Conservation (phyloP, 208 protist species). For the Trypanosomatidae sp. region DNA sequence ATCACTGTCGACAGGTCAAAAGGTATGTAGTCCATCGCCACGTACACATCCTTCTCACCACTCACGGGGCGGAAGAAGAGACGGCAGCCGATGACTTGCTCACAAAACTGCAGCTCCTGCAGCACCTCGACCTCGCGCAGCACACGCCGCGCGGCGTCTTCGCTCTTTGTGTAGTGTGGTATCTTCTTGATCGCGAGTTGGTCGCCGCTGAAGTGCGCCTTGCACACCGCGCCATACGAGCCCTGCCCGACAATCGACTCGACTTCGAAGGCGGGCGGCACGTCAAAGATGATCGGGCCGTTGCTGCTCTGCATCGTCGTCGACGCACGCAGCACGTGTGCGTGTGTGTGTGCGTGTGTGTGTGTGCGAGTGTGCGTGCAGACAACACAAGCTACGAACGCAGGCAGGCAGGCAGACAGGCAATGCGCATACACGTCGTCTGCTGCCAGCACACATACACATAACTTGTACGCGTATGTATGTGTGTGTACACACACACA, state of each 20-base stretch:
- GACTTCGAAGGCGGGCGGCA: conserved; percentile 74
- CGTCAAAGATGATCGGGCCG: conserved; percentile 72
- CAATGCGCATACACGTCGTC: no score
- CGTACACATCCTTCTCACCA: conserved; percentile 88
- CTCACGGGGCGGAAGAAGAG: conserved; percentile 78
- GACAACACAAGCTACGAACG: conserved; percentile 2
- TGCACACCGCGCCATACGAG: conserved; percentile 89
- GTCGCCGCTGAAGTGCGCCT: conserved; percentile 65
- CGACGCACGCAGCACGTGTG: neutral
- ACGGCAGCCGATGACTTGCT: conserved; percentile 77
- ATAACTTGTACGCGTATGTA: no score
- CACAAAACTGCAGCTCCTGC: conserved; percentile 77
- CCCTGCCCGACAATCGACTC: conserved; percentile 89
- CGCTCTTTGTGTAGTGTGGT: conserved; percentile 70
- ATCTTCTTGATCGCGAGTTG: conserved; percentile 87
- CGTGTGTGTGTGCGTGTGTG: neutral
- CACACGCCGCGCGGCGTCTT: conserved; percentile 70
- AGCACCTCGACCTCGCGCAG: conserved; percentile 82
- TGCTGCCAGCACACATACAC: no score
- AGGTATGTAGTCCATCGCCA: conserved; percentile 86
- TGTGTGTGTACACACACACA: no score
- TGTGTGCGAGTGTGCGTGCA: no score
- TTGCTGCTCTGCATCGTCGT: conserved; percentile 13
- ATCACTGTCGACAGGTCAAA: conserved; percentile 73
- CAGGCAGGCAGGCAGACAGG: no score